Evolutionary conservation across 2,329 filamentous ascomycete species (phyloP).

Genomic region (Pseudogymnoascus sp.): DNA sequence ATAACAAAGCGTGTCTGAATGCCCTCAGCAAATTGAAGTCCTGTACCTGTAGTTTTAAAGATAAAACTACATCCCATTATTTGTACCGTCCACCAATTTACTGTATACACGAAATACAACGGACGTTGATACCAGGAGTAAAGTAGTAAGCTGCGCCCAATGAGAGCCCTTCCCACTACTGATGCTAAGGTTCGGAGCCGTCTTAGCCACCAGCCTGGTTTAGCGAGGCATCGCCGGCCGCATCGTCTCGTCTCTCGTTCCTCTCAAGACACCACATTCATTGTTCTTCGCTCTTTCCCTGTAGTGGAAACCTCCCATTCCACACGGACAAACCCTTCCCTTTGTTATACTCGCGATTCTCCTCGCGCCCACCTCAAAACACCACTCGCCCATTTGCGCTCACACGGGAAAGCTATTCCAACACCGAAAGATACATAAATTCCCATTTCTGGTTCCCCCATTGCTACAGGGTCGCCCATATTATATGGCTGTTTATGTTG

Average conservation of each 20-base stretch:
- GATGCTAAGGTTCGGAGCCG: background rate
- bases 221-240: constrained; percentile 2
- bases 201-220: constrained; percentile 5
- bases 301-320: background rate
- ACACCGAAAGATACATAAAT: background rate
- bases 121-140: background rate
- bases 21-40: no score
- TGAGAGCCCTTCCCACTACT: background rate
- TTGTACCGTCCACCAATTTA: background rate
- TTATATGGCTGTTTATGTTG: background rate
- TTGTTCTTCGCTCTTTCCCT: background rate
- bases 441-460: background rate
- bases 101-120: background rate
- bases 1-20: background rate
- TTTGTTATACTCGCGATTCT: background rate
- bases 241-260: background rate
- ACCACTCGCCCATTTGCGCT: background rate
- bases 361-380: background rate
- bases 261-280: background rate
- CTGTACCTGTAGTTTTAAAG: background rate
- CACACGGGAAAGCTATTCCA: background rate
- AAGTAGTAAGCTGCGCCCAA: background rate
- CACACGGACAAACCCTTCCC: background rate
- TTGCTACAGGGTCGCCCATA: background rate
- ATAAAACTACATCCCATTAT: background rate